Base-by-base conservation (phyloP, 768 basidiomycete species). In the Phylloporus sp. region DNA sequence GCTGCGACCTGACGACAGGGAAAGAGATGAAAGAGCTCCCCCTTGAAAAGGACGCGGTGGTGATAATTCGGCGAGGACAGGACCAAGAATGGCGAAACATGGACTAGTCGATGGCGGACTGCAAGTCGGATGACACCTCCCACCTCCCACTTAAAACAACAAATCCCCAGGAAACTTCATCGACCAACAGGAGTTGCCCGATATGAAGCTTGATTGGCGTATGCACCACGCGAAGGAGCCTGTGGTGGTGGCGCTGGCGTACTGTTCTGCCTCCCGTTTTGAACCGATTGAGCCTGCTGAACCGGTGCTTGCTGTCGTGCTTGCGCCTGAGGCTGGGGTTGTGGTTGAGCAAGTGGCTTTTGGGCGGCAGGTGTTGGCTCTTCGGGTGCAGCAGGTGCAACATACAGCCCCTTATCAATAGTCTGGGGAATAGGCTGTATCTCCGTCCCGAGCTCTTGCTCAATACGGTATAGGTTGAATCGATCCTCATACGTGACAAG, bases 401-500 rank as follows among this genome's bases (percentile, higher is more conserved):
- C 95, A 70, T 99, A 98, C 52, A 99, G 73, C 5, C 85, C 85
- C 58, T 88, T 86, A 68, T 98, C 97, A 63, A 99, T 97, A 24
- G 66, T 76, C 66, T 87, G 85, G 6, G 95, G 95, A 63, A 98
- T 97, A 12, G 95, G 88, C 63, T 90, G 87, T 60, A 99, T 97
- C 73, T 99, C 95, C 34, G 95, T 98, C 11, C 95, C 97, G 29
- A 99, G 80, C 72, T 99, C 97, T 71, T 97, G 94, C 70, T 98
- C 97, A 62, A 99, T 97, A 66, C 89, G 87, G 72, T 98, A 97
- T 50, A 98, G 77, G 72, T 97, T 95, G 79, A 97, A 97, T 44
- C 95, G 76, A 67, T 99, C 97, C 72, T 99, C 95, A 65, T 94
- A 95, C 13, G 95, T 99, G 61, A 99, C 91, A 43, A 99, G 81